Percentiles rank a stretch among this genome's conserved stretches.
These are phyloP conservation scores for Naganishia cerealis DNA, from an alignment of 1,284 basidiomycete species.

Conservation along the genomic window DNA sequence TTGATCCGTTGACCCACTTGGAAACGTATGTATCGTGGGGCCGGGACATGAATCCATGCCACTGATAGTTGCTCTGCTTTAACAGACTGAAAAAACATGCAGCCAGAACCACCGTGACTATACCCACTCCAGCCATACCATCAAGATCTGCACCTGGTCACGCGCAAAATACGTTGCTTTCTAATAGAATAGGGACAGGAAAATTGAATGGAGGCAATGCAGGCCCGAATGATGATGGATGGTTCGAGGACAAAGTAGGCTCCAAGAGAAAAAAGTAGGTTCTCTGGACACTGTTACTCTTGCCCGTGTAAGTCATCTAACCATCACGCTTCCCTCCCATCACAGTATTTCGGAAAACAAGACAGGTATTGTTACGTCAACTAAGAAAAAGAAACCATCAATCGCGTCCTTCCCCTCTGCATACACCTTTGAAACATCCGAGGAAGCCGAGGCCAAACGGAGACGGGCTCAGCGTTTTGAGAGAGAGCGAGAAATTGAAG, in stretches of 20 bases:
- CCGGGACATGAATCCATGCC: neutral
- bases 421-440: slow-evolving; percentile 27
- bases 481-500: slow-evolving; percentile 37
- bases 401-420: slow-evolving; percentile 17
- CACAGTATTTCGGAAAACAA: slow-evolving; percentile 1
- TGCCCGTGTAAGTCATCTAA: neutral
- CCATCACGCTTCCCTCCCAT: neutral
- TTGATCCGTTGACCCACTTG: slow-evolving; percentile 41
- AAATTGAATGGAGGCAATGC: neutral
- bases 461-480: slow-evolving; percentile 38
- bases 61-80: neutral
- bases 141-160: neutral
- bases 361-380: neutral
- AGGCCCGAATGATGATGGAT: slow-evolving; percentile 10
- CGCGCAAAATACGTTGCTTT: slow-evolving; percentile 8
- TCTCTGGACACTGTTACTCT: neutral
- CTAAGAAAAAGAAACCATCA: slow-evolving; percentile 22
- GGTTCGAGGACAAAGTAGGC: slow-evolving; percentile 26
- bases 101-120: slow-evolving; percentile 36
- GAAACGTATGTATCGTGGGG: slow-evolving; percentile 42
- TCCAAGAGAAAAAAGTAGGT: slow-evolving; percentile 24
- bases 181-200: slow-evolving; percentile 17
- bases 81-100: slow-evolving; percentile 45
- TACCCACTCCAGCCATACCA: slow-evolving; percentile 21
- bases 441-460: slow-evolving; percentile 37